These are phyloP conservation scores for Pythium monospermum DNA, from an alignment of 352 stramenopile genomes.

Conservation along the genomic window DNA sequence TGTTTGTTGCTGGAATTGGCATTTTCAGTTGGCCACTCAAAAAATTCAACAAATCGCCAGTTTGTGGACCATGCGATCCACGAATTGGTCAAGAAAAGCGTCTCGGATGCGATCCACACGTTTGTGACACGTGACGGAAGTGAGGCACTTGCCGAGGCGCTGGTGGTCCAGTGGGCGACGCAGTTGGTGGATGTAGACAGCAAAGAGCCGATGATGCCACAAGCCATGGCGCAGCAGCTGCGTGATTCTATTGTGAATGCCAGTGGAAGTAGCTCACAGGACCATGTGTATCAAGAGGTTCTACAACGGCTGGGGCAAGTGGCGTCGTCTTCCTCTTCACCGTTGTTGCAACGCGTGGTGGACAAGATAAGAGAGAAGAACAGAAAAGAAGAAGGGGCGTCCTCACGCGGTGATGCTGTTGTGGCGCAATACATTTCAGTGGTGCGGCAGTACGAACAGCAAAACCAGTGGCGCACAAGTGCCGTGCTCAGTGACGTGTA, in stretches of 20 bases:
- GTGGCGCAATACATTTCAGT: conserved; percentile 19
- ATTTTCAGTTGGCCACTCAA: no score
- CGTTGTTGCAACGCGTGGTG: conserved; percentile 3
- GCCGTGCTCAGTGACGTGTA: conserved; percentile 39
- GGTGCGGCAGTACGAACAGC: conserved; percentile 21
- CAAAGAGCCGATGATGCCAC: background rate
- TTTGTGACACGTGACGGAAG: conserved; percentile 6
- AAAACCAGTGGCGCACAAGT: conserved; percentile 24
- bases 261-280: background rate
- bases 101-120: conserved; percentile 21
- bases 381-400: background rate
- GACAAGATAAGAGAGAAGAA: conserved; percentile 1
- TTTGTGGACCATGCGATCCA: conserved; percentile 12
- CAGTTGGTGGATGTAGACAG: background rate
- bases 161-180: conserved; percentile 12
- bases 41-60: no score
- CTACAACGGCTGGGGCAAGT: conserved; percentile 5
- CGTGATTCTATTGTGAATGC: background rate
- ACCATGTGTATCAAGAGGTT: background rate
- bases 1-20: no score
- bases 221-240: background rate
- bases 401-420: conserved; percentile 10
- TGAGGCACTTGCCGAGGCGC: conserved; percentile 1
- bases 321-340: no score
- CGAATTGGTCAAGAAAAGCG: conserved; percentile 23